These are phyloP conservation scores for Puccinia polysora DNA, from an alignment of 1,284 basidiomycete genomes.

Conservation along the genomic window DNA sequence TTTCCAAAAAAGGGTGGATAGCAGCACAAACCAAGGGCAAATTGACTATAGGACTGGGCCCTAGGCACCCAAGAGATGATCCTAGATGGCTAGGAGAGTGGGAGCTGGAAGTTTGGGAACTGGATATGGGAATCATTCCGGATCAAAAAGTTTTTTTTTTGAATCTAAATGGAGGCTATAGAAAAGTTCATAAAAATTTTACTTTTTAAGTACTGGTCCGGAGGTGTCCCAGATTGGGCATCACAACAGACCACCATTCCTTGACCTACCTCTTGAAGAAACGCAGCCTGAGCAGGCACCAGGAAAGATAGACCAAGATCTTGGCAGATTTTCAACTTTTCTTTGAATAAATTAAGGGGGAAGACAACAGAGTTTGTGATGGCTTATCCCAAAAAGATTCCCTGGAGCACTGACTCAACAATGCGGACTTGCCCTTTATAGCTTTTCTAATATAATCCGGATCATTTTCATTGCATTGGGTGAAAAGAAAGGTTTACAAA, in stretches of 20 bases:
- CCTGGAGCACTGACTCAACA: not conserved
- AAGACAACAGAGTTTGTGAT: constrained; percentile 28
- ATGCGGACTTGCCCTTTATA: not conserved
- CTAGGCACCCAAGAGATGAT: too few relatives aligned
- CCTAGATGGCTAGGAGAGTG: too few relatives aligned
- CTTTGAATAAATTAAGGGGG: constrained; percentile 12
- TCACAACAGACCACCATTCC: constrained; percentile 47
- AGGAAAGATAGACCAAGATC: constrained; percentile 25
- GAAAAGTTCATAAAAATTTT: too few relatives aligned
- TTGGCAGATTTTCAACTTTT: constrained; percentile 25
- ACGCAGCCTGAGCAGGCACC: constrained; percentile 36
- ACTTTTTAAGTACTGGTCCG: too few relatives aligned
- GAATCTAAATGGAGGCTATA: too few relatives aligned
- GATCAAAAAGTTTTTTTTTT: too few relatives aligned
- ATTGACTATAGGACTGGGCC: too few relatives aligned
- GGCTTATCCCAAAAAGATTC: not conserved
- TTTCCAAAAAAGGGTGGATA: too few relatives aligned
- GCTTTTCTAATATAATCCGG: not conserved
- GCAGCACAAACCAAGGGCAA: too few relatives aligned
- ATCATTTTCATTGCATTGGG: constrained; percentile 23
- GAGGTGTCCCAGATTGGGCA: too few relatives aligned
- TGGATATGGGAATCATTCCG: too few relatives aligned
- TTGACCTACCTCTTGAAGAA: constrained; percentile 51
- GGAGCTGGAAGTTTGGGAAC: too few relatives aligned
- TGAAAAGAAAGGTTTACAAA: constrained; percentile 48